phyloP scores from a whole-genome alignment of 129 eudicot species.

The Saposhnikovia divaricata region DNA sequence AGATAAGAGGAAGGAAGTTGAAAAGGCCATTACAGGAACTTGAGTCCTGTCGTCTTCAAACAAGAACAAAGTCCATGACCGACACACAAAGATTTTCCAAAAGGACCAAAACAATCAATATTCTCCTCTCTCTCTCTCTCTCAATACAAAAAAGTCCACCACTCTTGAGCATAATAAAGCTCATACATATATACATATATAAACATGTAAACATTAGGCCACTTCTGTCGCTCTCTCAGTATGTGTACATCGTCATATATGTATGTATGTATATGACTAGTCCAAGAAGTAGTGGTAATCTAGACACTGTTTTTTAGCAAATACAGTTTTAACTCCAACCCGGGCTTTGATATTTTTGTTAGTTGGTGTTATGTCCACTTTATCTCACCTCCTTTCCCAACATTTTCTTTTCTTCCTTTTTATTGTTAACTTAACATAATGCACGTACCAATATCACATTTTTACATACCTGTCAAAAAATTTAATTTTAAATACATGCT shows the following conservation, averaged over 20 bases:
- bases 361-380: constrained; percentile 3
- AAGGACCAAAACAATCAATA: constrained; percentile 27
- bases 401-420: background rate
- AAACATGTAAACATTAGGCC: background rate
- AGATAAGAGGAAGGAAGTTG: background rate
- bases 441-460: too few species aligned
- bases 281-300: constrained; percentile 10
- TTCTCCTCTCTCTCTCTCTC: constrained; percentile 24
- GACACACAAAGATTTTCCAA: constrained; percentile 32
- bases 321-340: background rate
- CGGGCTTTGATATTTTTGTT: background rate
- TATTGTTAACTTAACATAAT: too few species aligned
- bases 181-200: background rate
- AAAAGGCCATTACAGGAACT: constrained; percentile 3
- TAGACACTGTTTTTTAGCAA: constrained; percentile 21
- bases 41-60: constrained; percentile 8
- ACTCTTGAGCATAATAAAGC: constrained; percentile 15
- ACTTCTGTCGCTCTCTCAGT: background rate
- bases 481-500: too few species aligned
- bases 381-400: background rate
- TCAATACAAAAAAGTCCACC: constrained; percentile 58
- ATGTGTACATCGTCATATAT: background rate
- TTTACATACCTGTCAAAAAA: too few species aligned
- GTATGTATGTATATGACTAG: background rate
- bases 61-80: constrained; percentile 32